phyloP scores from a whole-genome alignment of 495 filamentous ascomycete genomes.

The Aspergillus bridgeri region DNA sequence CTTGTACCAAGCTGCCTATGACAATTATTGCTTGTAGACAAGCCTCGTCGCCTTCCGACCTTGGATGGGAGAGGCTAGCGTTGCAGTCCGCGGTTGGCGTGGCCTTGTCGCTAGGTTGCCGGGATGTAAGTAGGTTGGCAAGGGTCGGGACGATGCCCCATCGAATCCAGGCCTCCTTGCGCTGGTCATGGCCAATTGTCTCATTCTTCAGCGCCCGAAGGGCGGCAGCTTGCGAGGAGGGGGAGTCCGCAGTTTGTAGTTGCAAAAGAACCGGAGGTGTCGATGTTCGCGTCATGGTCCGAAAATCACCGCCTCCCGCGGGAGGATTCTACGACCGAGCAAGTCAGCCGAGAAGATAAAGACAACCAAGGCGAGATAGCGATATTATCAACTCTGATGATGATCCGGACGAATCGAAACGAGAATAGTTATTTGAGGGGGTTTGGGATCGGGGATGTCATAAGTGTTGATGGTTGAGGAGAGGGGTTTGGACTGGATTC shows the following conservation, averaged over 20 bases:
- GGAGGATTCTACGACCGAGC: constrained; percentile 6
- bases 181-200: constrained; percentile 80
- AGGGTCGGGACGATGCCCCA: constrained; percentile 67
- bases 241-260: constrained; percentile 57
- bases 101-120: constrained; percentile 36
- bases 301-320: constrained; percentile 33
- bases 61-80: constrained; percentile 14
- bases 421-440: neutral
- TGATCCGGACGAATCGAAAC: neutral
- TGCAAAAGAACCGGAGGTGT: constrained; percentile 57
- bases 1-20: constrained; percentile 78
- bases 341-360: neutral
- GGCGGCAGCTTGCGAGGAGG: constrained; percentile 57
- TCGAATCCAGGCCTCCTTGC: constrained; percentile 73
- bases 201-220: constrained; percentile 82
- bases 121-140: constrained; percentile 53
- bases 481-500: neutral
- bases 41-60: constrained; percentile 57
- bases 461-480: neutral
- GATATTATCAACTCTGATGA: neutral
- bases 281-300: constrained; percentile 47
- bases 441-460: neutral
- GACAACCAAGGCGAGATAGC: neutral
- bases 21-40: constrained; percentile 78
- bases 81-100: constrained; percentile 28